phyloP scores from a whole-genome alignment of 2,329 filamentous ascomycete genomes.

The Diaporthe velutina region DNA sequence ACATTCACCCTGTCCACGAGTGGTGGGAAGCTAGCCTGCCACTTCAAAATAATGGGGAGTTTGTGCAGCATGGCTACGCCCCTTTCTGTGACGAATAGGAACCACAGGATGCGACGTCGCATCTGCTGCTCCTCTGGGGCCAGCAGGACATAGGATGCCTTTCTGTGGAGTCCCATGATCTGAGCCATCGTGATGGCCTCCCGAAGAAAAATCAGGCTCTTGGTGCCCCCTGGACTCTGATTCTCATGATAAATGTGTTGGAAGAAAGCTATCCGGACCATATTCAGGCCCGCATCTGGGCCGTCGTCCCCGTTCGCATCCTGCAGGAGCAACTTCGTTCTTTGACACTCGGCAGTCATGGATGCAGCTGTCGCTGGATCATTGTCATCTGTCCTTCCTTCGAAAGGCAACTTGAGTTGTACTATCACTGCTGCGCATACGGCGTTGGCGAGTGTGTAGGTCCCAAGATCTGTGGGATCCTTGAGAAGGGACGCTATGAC shows the following conservation, averaged over 20 bases:
- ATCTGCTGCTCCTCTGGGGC: slow-evolving; percentile 57
- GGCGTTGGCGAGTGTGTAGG: slow-evolving; percentile 57
- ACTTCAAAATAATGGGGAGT: slow-evolving; percentile 59
- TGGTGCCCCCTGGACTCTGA: slow-evolving; percentile 57
- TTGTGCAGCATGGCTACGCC: slow-evolving; percentile 65
- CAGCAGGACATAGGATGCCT: slow-evolving; percentile 54
- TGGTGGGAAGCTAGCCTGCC: slow-evolving; percentile 53
- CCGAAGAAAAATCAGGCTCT: slow-evolving; percentile 61
- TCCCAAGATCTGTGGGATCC: slow-evolving; percentile 50
- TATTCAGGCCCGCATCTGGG: slow-evolving; percentile 53
- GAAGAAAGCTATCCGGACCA: slow-evolving; percentile 62
- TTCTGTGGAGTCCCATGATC: slow-evolving; percentile 60
- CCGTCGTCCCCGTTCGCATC: slow-evolving; percentile 42
- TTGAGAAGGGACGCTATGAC: slow-evolving; percentile 54
- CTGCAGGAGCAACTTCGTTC: slow-evolving; percentile 44
- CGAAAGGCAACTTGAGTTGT: slow-evolving; percentile 57
- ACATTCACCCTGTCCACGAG: slow-evolving; percentile 47
- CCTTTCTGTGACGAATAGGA: slow-evolving; percentile 63
- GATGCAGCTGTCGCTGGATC: slow-evolving; percentile 49
- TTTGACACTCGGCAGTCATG: slow-evolving; percentile 53
- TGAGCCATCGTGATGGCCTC: slow-evolving; percentile 66
- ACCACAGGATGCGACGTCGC: slow-evolving; percentile 59
- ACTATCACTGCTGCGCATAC: slow-evolving; percentile 62
- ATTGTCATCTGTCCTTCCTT: slow-evolving; percentile 45
- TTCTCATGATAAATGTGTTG: slow-evolving; percentile 67